These are phyloP conservation scores for Colletotrichum acutatum DNA, from an alignment of 2,329 filamentous ascomycete genomes.

Conservation along the genomic window DNA sequence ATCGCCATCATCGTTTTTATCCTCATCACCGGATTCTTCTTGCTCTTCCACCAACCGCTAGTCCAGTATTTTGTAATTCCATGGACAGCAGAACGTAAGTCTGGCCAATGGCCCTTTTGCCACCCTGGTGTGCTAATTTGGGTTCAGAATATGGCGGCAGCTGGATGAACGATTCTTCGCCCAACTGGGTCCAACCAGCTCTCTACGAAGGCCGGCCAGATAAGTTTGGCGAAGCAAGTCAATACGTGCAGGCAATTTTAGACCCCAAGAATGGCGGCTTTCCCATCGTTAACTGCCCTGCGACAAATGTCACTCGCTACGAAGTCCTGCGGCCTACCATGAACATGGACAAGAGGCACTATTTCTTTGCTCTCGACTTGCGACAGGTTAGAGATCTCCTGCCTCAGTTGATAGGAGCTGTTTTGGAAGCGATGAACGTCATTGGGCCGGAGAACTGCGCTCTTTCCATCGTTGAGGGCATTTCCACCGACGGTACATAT, in stretches of 20 bases:
- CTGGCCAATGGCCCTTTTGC: not conserved
- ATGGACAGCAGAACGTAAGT: conserved; percentile 30
- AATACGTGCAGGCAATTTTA: conserved; percentile 55
- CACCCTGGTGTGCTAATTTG: not conserved
- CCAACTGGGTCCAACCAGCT: conserved; percentile 21
- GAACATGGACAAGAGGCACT: conserved; percentile 40
- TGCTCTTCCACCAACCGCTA: conserved; percentile 70
- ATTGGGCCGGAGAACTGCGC: conserved; percentile 62
- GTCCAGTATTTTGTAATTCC: conserved; percentile 29
- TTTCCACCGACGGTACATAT: conserved; percentile 64
- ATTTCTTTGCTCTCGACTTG: conserved; percentile 66
- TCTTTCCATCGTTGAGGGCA: conserved; percentile 66
- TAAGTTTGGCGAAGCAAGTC: conserved; percentile 21
- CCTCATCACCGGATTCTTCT: conserved; percentile 73
- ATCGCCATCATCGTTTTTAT: conserved; percentile 57
- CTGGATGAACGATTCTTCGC: conserved; percentile 30
- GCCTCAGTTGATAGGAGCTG: conserved; percentile 61
- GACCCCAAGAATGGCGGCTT: conserved; percentile 30
- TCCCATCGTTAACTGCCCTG: conserved; percentile 46
- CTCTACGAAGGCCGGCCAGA: conserved; percentile 16
- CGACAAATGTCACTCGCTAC: conserved; percentile 30
- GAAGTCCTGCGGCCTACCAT: conserved; percentile 16
- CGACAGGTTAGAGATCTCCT: conserved; percentile 57
- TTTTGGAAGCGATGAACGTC: conserved; percentile 60
- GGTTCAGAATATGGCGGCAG: conserved; percentile 29